A percentile compares a stretch with the other conserved stretches of the same genome.
phyloP scores from a whole-genome alignment of 768 basidiomycete species.

The Termitomyces sp. region DNA sequence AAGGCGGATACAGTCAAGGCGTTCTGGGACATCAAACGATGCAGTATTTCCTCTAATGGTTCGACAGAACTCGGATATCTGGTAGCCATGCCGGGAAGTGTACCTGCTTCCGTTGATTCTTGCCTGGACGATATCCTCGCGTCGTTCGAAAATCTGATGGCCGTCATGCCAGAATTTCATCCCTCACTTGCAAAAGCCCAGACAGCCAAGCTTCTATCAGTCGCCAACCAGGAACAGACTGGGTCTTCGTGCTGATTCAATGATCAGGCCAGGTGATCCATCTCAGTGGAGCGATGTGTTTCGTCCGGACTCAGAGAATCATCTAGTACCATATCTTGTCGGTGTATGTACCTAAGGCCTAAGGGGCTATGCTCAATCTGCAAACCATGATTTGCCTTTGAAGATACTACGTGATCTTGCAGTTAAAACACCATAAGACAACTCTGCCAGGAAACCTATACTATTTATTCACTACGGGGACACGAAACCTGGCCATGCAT shows the following conservation, averaged over 20 bases:
- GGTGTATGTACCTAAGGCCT: not conserved
- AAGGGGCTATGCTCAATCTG: not conserved
- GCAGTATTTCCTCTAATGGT: not conserved
- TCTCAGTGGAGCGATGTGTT: constrained; percentile 13
- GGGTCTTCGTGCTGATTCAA: not conserved
- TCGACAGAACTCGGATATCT: constrained; percentile 14
- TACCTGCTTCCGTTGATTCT: constrained; percentile 11
- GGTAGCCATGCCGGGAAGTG: not conserved
- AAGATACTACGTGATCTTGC: too few relatives aligned
- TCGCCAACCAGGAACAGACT: not conserved
- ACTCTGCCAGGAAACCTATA: too few relatives aligned
- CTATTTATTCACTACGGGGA: too few relatives aligned
- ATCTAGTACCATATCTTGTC: not conserved
- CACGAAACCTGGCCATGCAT: too few relatives aligned
- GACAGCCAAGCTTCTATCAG: not conserved
- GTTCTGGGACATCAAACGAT: constrained; percentile 1
- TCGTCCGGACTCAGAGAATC: constrained; percentile 13
- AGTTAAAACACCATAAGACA: too few relatives aligned
- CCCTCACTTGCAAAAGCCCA: not conserved
- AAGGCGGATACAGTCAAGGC: not conserved
- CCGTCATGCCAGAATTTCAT: constrained; percentile 14
- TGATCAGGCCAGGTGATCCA: not conserved
- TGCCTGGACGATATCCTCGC: constrained; percentile 19
- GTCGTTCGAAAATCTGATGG: constrained; percentile 19
- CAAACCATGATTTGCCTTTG: too few relatives aligned